Evolutionary conservation across 768 basidiomycete genomes (phyloP), one percentile per base, ranked within the genome.

Genomic region (Suillus placidus): DNA sequence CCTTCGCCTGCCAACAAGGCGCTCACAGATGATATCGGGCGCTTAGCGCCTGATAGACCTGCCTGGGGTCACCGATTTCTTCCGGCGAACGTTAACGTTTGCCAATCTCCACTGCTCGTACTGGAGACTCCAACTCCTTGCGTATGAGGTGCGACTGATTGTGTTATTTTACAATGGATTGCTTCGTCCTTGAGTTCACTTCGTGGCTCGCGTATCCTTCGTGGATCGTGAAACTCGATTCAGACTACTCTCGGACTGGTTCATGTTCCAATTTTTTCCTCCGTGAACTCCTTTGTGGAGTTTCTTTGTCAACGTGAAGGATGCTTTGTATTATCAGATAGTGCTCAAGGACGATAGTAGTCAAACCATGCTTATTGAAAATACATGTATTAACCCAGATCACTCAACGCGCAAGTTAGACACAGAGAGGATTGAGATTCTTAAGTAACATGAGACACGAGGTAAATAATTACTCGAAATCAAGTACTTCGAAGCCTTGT

Each of bases 151-250:
- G 23, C 23, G 23, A 7, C n/a, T 26, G 23, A 49, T 49, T 49
- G 47, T 49, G 26, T 45, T n/a, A 9, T 49, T 14, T 49, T 23
- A 26, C 47, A 4, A 49, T 49, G 13, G 47, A 49, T 26, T 26
- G 47, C 6, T 49, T 49, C 47, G 47, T 49, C n/a, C 47, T 49
- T 49, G 47, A 49, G 47, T 49, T 23, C 47, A 49, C 47, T 49
- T 49, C 47, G 47, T 49, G 47, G 47, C 47, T 49, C 47, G 47
- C 47, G n/a, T 23, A 23, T 49, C 47, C 47, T 49, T 49, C 6
- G 47, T 49, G n/a, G n/a, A 49, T 49, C 47, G 47, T 49, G 47
- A 49, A 49, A 49, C 47, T 49, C 47, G 47, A 49, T 49, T 23
- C 47, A 49, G 47, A 49, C 47, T 49, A 49, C n/a, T 49, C 47